Conservation (phyloP, 192 early-diverging fungal species). For the Phycomyces nitens region DNA sequence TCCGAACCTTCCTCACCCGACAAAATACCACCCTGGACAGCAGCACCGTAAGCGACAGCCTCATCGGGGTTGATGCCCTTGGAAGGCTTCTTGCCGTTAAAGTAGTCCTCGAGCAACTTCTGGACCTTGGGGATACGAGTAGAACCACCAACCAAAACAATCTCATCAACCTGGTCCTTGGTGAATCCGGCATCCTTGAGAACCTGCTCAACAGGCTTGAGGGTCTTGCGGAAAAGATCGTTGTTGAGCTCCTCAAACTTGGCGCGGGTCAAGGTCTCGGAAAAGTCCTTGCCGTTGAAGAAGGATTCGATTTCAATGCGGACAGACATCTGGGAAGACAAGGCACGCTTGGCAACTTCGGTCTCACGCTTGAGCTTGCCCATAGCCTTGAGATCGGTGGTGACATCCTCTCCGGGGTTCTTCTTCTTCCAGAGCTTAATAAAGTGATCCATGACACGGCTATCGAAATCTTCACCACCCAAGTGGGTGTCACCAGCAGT, state of each 20-base stretch:
- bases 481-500: constrained; percentile 98
- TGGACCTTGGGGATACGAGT: constrained; percentile 98
- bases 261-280: constrained; percentile 86
- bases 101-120: constrained; percentile 88
- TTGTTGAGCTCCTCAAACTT: constrained; percentile 93
- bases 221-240: constrained; percentile 85
- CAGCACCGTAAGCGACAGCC: constrained; percentile 97
- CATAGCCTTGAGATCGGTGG: constrained; percentile 77
- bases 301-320: constrained; percentile 91
- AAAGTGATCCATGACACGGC: constrained; percentile 90
- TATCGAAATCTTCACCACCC: constrained; percentile 99
- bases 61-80: constrained; percentile 99
- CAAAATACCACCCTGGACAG: constrained; percentile 92
- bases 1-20: constrained; percentile 63
- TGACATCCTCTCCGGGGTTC: constrained; percentile 67
- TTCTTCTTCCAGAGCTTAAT: constrained; percentile 86
- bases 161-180: constrained; percentile 89
- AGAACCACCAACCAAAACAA: constrained; percentile 97
- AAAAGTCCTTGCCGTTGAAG: constrained; percentile 78
- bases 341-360: constrained; percentile 87
- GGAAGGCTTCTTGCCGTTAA: constrained; percentile 93
- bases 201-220: constrained; percentile 86
- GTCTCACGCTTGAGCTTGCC: constrained; percentile 91
- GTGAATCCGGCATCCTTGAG: constrained; percentile 82
- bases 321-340: constrained; percentile 86